Percentiles rank a stretch among this genome's conserved stretches.
phyloP scores from a whole-genome alignment of 257 asterid genomes.

The Solanum sejunctum region DNA sequence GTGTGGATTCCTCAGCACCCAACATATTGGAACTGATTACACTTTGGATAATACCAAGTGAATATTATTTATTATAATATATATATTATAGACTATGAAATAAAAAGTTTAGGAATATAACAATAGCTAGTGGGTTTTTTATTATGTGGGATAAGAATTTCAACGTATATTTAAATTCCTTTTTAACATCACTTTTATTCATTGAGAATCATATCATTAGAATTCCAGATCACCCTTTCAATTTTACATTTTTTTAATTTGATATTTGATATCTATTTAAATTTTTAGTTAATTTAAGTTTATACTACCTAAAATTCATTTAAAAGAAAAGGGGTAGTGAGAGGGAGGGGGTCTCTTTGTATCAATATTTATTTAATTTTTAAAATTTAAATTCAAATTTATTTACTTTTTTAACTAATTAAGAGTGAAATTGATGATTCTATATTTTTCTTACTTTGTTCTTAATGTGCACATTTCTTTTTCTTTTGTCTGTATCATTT shows the following conservation, averaged over 20 bases:
- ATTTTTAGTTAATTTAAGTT: not conserved
- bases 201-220: not conserved
- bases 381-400: not conserved
- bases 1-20: slow-evolving; percentile 21
- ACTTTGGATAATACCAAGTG: slow-evolving; percentile 7
- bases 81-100: not conserved
- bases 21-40: slow-evolving; percentile 14
- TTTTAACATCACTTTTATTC: slow-evolving; percentile 1
- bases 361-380: not conserved
- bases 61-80: not conserved
- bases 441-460: not conserved
- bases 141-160: slow-evolving; percentile 9
- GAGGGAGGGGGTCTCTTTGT: too few relatives aligned
- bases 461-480: not conserved
- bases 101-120: not conserved
- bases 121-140: slow-evolving; percentile 5
- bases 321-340: too few relatives aligned
- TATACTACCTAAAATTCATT: not conserved
- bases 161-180: slow-evolving; percentile 6
- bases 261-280: not conserved
- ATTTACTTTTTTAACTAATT: not conserved
- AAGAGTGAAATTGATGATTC: not conserved
- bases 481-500: not conserved
- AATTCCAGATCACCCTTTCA: not conserved
- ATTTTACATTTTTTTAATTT: not conserved